Evolutionary conservation across 1,284 basidiomycete species (phyloP).

Genomic region (Peniophora sp.): DNA sequence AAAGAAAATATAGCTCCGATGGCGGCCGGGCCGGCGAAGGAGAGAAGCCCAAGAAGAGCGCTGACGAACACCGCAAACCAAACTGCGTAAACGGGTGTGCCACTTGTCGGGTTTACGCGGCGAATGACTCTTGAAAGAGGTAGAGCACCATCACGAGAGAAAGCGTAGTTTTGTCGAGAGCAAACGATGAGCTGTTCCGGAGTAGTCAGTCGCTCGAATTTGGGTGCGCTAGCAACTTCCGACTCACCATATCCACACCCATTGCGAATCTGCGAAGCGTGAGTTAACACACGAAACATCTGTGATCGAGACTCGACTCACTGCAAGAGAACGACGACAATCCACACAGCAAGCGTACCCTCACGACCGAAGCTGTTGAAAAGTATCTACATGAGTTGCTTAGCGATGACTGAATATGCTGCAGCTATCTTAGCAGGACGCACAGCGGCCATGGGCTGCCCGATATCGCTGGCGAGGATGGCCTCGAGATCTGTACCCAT

Average conservation of each 20-base stretch:
- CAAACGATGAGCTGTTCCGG: background rate
- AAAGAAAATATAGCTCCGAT: constrained; percentile 24
- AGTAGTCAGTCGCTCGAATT: background rate
- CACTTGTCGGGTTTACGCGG: background rate
- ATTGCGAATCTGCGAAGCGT: background rate
- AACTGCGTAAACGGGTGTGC: background rate
- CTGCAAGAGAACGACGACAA: constrained; percentile 60
- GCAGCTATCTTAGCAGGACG: background rate
- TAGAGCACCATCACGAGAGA: constrained; percentile 1
- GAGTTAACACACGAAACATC: background rate
- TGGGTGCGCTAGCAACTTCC: background rate
- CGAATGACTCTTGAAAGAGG: constrained; percentile 2
- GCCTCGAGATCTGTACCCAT: constrained; percentile 56
- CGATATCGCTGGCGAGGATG: constrained; percentile 41
- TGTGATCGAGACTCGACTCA: constrained; percentile 28
- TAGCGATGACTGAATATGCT: background rate
- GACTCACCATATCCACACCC: background rate
- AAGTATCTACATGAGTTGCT: constrained; percentile 34
- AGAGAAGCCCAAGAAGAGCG: constrained; percentile 16
- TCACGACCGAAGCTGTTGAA: constrained; percentile 59
- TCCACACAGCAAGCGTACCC: constrained; percentile 58
- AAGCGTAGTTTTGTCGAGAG: background rate
- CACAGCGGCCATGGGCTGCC: constrained; percentile 65
- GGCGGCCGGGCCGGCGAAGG: constrained; percentile 22
- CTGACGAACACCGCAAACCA: background rate